phyloP scores from a whole-genome alignment of 352 stramenopile species.

The Phytophthora meadii region DNA sequence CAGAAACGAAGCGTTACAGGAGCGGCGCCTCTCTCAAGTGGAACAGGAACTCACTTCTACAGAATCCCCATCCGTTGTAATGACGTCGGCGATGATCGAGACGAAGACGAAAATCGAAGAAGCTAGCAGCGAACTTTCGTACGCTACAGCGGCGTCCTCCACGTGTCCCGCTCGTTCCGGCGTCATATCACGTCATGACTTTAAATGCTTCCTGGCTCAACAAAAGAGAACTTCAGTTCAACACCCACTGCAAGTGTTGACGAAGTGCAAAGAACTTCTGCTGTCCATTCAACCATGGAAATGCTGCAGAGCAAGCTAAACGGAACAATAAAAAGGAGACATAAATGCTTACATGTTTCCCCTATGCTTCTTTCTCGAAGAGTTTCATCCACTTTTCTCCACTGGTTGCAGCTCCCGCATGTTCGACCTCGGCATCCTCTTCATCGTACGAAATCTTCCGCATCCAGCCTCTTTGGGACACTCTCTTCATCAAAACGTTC shows the following conservation, averaged over 20 bases:
- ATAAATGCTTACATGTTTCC: too few relatives aligned
- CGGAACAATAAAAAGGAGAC: background rate
- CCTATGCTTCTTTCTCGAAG: conserved; percentile 2
- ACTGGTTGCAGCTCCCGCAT: conserved; percentile 51
- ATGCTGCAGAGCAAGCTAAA: background rate
- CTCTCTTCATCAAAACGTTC: conserved; percentile 59
- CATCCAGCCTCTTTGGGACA: conserved; percentile 53
- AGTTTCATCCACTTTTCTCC: conserved; percentile 46
- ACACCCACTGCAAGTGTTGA: conserved; percentile 48
- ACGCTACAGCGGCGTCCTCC: conserved; percentile 46
- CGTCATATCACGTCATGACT: conserved; percentile 61
- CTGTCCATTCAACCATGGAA: conserved; percentile 39
- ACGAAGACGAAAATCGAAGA: conserved; percentile 38
- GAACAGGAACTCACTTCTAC: conserved; percentile 64
- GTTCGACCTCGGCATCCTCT: conserved; percentile 39
- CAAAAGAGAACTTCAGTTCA: conserved; percentile 36
- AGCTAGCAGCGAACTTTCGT: conserved; percentile 62
- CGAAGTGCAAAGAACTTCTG: conserved; percentile 53
- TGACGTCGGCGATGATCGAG: conserved; percentile 52
- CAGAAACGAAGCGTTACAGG: conserved; percentile 48
- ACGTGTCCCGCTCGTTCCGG: conserved; percentile 60
- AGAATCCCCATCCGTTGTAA: conserved; percentile 48
- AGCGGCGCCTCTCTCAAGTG: conserved; percentile 54
- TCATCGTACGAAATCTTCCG: conserved; percentile 67
- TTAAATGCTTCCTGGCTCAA: conserved; percentile 55